These are phyloP conservation scores for Zymoseptoria tritici DNA, from an alignment of 2,329 filamentous ascomycete genomes.

Conservation along the genomic window DNA sequence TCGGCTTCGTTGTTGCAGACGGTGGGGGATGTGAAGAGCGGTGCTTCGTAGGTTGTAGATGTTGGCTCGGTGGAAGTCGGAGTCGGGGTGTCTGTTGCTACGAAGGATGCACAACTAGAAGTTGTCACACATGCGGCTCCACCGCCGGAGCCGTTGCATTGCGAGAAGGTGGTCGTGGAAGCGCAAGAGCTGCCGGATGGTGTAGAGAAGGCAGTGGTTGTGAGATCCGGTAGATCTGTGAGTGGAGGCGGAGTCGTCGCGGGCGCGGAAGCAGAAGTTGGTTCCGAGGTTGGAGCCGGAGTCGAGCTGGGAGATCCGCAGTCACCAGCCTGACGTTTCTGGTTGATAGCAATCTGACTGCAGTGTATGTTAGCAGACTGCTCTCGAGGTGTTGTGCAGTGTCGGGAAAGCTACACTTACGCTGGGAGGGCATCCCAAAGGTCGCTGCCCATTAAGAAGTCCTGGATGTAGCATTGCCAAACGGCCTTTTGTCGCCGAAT, in stretches of 20 bases:
- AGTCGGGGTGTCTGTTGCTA: not conserved
- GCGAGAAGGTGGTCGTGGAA: not conserved
- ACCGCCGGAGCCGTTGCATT: not conserved
- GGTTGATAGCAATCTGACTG: not conserved
- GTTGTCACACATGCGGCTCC: not conserved
- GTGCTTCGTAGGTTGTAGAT: not conserved
- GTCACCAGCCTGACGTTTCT: not conserved
- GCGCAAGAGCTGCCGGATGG: not conserved
- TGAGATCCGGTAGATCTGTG: not conserved
- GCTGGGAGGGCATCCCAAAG: not conserved
- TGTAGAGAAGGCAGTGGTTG: not conserved
- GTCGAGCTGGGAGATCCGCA: not conserved
- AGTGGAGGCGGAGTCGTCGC: not conserved
- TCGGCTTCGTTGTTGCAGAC: slow-evolving; percentile 5
- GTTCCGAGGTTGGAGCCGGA: too few relatives aligned
- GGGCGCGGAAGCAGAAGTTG: not conserved
- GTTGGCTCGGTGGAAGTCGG: not conserved
- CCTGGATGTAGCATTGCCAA: not conserved
- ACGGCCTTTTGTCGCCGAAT: not conserved
- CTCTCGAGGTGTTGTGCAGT: too few relatives aligned
- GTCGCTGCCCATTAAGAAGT: not conserved
- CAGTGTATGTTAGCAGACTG: not conserved
- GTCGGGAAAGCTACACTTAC: not conserved
- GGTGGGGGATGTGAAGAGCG: not conserved
- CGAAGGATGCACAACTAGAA: slow-evolving; percentile 1